phyloP scores from a whole-genome alignment of 768 basidiomycete species.

The Chalciporus chontae region DNA sequence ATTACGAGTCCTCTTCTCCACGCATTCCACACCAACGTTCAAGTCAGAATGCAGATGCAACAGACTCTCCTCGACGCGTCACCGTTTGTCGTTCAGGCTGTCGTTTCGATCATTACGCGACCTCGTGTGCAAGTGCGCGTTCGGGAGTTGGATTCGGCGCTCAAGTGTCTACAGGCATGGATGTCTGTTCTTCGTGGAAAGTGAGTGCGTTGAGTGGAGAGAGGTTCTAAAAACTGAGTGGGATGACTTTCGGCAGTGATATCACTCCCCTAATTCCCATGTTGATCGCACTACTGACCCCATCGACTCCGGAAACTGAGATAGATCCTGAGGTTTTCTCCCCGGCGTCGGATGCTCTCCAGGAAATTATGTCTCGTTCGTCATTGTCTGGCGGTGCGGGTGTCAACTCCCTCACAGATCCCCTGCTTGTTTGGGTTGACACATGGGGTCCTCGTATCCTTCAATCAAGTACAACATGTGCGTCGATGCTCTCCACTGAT shows the following conservation, averaged over 20 bases:
- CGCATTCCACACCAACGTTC: constrained; percentile 6
- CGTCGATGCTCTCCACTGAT: constrained; percentile 13
- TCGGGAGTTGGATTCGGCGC: constrained; percentile 60
- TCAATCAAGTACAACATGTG: constrained; percentile 34
- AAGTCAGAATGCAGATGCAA: constrained; percentile 54
- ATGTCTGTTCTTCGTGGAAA: constrained; percentile 63
- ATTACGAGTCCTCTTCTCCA: neutral
- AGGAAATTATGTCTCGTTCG: constrained; percentile 76
- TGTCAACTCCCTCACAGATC: constrained; percentile 72
- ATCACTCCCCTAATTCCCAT: constrained; percentile 66
- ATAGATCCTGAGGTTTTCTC: constrained; percentile 55
- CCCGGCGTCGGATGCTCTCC: constrained; percentile 64
- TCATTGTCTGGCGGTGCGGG: constrained; percentile 69
- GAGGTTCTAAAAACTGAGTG: neutral
- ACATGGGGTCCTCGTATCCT: constrained; percentile 48
- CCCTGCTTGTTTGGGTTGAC: constrained; percentile 78
- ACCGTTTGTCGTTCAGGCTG: constrained; percentile 66
- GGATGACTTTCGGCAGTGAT: constrained; percentile 42
- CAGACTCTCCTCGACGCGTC: constrained; percentile 65
- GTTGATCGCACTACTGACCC: constrained; percentile 47
- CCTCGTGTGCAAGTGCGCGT: constrained; percentile 29
- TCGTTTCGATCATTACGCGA: constrained; percentile 53
- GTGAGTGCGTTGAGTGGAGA: constrained; percentile 38
- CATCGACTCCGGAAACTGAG: constrained; percentile 27
- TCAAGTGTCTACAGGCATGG: constrained; percentile 85